phyloP scores from a whole-genome alignment of 768 basidiomycete genomes.

The Nevesoporus exiguus region DNA sequence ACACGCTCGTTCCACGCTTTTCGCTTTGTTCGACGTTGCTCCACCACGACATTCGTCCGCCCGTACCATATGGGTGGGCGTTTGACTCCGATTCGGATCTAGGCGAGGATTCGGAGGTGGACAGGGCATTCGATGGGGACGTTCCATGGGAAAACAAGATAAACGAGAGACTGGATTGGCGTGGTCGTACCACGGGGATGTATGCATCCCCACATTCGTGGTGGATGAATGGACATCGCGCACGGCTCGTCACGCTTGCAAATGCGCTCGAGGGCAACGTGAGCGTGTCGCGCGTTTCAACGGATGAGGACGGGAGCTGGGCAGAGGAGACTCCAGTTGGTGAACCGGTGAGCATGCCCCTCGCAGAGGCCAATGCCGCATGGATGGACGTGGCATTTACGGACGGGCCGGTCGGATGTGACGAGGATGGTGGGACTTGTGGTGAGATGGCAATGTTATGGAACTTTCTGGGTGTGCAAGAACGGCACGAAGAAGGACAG shows the following conservation, averaged over 20 bases:
- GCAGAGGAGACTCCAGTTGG: conserved; percentile 36
- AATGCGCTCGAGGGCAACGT: conserved; percentile 41
- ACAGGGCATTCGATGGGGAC: conserved; percentile 39
- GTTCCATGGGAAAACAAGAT: conserved; percentile 62
- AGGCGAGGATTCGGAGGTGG: background rate
- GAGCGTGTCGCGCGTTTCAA: conserved; percentile 36
- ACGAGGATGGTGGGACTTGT: conserved; percentile 33
- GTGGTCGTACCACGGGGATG: conserved; percentile 61
- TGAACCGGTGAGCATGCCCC: conserved; percentile 30
- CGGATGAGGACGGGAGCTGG: background rate
- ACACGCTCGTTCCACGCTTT: conserved; percentile 47
- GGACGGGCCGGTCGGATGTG: conserved; percentile 43
- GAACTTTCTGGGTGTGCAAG: conserved; percentile 47
- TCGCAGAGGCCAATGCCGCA: conserved; percentile 46
- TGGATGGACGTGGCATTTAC: conserved; percentile 62
- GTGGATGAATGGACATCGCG: conserved; percentile 53
- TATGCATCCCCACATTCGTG: conserved; percentile 32
- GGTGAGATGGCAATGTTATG: conserved; percentile 42
- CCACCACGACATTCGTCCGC: conserved; percentile 55
- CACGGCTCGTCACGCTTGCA: conserved; percentile 42
- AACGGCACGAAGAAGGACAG: conserved; percentile 43
- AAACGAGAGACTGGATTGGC: conserved; percentile 64
- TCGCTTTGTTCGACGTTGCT: conserved; percentile 47
- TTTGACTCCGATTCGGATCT: conserved; percentile 32
- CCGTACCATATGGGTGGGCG: conserved; percentile 46